Percentiles rank a stretch among this genome's conserved stretches.
Conservation (phyloP, 73 alveolate genomes). For the Paramecium pentaurelia region DNA sequence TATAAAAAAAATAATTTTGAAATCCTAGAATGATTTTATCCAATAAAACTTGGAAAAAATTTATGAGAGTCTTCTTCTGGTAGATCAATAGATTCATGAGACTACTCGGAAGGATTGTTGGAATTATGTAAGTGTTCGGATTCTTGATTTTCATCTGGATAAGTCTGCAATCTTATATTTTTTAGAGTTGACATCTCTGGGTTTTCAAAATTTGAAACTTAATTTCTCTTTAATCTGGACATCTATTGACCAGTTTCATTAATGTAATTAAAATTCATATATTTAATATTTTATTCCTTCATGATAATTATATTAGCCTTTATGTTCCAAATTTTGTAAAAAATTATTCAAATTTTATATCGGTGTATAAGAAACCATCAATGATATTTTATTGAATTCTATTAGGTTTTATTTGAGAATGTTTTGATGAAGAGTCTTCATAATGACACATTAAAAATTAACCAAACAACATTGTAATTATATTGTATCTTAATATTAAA, state of each 20-base stretch:
- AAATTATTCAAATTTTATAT: too few relatives aligned
- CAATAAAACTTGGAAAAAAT: not conserved
- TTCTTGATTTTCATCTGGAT: not conserved
- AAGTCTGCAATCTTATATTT: not conserved
- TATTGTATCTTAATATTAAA: too few relatives aligned
- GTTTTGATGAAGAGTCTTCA: not conserved
- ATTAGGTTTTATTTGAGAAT: too few relatives aligned
- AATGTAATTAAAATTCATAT: not conserved
- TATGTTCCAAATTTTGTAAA: too few relatives aligned
- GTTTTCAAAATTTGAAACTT: not conserved
- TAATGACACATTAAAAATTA: too few relatives aligned
- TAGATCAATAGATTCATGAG: not conserved
- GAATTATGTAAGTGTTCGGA: not conserved
- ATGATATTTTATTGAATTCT: too few relatives aligned
- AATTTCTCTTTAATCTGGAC: not conserved
- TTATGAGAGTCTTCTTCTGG: not conserved
- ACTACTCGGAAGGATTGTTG: not conserved
- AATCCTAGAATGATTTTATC: not conserved
- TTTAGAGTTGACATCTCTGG: not conserved
- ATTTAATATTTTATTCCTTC: not conserved
- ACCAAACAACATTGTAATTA: not conserved
- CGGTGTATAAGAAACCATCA: too few relatives aligned
- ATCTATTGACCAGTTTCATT: not conserved
- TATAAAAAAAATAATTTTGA: not conserved
- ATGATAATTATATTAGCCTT: not conserved